Evolutionary conservation across 2,329 filamentous ascomycete genomes (phyloP).

Genomic region (Aspergillus puulaauensis): DNA sequence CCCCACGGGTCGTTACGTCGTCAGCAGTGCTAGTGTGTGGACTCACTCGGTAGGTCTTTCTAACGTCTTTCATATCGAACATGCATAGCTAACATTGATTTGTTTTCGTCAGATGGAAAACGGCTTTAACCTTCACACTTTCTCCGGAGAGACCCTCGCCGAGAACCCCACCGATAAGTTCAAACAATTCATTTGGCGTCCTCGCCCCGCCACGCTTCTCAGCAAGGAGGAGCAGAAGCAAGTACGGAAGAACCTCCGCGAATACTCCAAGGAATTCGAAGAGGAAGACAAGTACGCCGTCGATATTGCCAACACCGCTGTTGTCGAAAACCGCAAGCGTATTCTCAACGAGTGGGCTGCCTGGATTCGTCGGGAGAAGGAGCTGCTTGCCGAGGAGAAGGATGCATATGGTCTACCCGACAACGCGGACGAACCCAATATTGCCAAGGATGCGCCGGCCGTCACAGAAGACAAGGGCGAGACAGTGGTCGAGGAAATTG

Average conservation of each 20-base stretch:
- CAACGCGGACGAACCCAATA: constrained; percentile 61
- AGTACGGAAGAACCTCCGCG: constrained; percentile 96
- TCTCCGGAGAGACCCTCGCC: constrained; percentile 82
- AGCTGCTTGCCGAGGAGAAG: constrained; percentile 71
- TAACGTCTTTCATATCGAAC: constrained; percentile 8
- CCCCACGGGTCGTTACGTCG: constrained; percentile 89
- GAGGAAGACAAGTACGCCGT: constrained; percentile 92
- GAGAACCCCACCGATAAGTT: constrained; percentile 95
- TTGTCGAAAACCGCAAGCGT: constrained; percentile 81
- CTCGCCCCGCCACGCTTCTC: constrained; percentile 85
- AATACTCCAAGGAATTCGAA: constrained; percentile 93
- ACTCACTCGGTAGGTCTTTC: constrained; percentile 73
- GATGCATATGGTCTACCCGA: constrained; percentile 65
- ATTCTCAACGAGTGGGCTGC: constrained; percentile 84
- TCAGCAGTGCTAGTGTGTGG: constrained; percentile 91
- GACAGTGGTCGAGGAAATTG: constrained; percentile 81
- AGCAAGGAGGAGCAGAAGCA: constrained; percentile 96
- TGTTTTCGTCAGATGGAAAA: constrained; percentile 80
- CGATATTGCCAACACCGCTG: constrained; percentile 88
- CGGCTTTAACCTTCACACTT: constrained; percentile 97
- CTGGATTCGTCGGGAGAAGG: constrained; percentile 74
- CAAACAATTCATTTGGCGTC: constrained; percentile 96
- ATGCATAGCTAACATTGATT: constrained; percentile 18
- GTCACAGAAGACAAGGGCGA: constrained; percentile 66
- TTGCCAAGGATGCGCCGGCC: constrained; percentile 49